Conservation (phyloP, 2,329 filamentous ascomycete genomes). For the Neurospora crassa region DNA sequence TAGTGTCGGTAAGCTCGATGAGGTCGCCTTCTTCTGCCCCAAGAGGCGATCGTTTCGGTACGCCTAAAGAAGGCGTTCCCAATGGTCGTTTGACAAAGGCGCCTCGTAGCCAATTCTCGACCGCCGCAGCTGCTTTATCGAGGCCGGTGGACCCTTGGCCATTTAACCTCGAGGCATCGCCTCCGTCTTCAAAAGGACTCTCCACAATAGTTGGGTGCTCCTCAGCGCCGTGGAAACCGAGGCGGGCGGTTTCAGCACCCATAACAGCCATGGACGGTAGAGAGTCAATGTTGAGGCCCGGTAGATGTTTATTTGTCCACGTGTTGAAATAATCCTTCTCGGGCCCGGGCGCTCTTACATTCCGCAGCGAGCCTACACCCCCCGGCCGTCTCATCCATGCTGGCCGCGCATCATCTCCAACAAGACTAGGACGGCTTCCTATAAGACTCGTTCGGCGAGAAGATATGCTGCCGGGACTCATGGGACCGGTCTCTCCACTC, state of each 20-base stretch:
- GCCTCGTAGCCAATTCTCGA: slow-evolving; percentile 85
- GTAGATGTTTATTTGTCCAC: slow-evolving; percentile 75
- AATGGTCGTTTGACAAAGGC: slow-evolving; percentile 55
- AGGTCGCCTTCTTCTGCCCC: slow-evolving; percentile 20
- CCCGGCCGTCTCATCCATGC: slow-evolving; percentile 73
- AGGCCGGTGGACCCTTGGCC: slow-evolving; percentile 43
- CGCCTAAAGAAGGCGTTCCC: slow-evolving; percentile 37
- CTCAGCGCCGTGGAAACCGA: slow-evolving; percentile 38
- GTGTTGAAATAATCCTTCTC: slow-evolving; percentile 77
- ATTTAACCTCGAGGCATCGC: slow-evolving; percentile 30
- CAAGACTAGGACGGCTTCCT: slow-evolving; percentile 24
- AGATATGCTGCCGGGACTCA: slow-evolving; percentile 25
- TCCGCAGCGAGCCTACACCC: slow-evolving; percentile 75
- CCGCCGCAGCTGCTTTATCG: slow-evolving; percentile 75
- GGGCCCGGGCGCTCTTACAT: slow-evolving; percentile 66
- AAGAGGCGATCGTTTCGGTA: slow-evolving; percentile 9
- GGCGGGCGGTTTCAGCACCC: slow-evolving; percentile 49
- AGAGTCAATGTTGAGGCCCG: slow-evolving; percentile 62
- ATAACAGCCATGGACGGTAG: slow-evolving; percentile 57
- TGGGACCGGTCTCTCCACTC: slow-evolving; percentile 24
- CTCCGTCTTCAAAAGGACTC: slow-evolving; percentile 39
- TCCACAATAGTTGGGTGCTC: slow-evolving; percentile 37
- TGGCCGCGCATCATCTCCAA: slow-evolving; percentile 29
- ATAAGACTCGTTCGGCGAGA: slow-evolving; percentile 36
- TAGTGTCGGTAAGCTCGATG: slow-evolving; percentile 22